A percentile compares a stretch with the other conserved stretches of the same genome.
Evolutionary conservation across 129 eudicot genomes (phyloP).

Genomic region (Flaveria sonorensis): DNA sequence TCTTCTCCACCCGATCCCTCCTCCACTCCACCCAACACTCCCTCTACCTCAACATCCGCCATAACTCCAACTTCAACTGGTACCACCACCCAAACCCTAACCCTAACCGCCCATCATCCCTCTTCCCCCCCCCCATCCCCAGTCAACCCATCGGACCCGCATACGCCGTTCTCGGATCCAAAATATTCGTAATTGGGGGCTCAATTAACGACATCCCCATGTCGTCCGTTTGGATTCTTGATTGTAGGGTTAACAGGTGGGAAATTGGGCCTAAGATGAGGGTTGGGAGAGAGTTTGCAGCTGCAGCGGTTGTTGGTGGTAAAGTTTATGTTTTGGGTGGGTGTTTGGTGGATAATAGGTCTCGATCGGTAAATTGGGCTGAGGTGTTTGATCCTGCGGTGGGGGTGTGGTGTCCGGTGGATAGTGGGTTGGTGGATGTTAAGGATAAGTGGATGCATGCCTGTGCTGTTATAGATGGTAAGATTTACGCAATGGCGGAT

Average conservation of each 20-base stretch:
- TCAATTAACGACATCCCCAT: slow-evolving; percentile 60
- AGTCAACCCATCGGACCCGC: slow-evolving; percentile 64
- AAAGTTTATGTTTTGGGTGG: slow-evolving; percentile 85
- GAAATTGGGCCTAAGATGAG: slow-evolving; percentile 75
- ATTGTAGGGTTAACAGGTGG: slow-evolving; percentile 63
- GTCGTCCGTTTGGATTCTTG: slow-evolving; percentile 60
- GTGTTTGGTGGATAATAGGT: slow-evolving; percentile 73
- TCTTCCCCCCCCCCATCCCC: slow-evolving; percentile 50
- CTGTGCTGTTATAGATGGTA: slow-evolving; percentile 66
- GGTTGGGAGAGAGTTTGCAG: slow-evolving; percentile 82
- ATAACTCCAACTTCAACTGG: slow-evolving; percentile 60
- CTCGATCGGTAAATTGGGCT: slow-evolving; percentile 71
- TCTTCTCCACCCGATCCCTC: slow-evolving; percentile 61
- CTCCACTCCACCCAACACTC: slow-evolving; percentile 59
- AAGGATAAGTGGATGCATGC: slow-evolving; percentile 98
- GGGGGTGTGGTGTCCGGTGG: slow-evolving; percentile 56
- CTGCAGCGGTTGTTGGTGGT: slow-evolving; percentile 60
- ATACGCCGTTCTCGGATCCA: slow-evolving; percentile 48
- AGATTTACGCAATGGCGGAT: slow-evolving; percentile 89
- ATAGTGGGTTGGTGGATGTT: slow-evolving; percentile 55
- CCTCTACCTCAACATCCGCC: slow-evolving; percentile 69
- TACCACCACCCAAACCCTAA: slow-evolving; percentile 43
- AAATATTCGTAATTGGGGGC: slow-evolving; percentile 77
- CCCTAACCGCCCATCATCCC: slow-evolving; percentile 18
- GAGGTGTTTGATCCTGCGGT: slow-evolving; percentile 73